Evolutionary conservation across 1,284 basidiomycete genomes (phyloP), one percentile per base, ranked within the genome.

Genomic region (Pholiota adiposa): DNA sequence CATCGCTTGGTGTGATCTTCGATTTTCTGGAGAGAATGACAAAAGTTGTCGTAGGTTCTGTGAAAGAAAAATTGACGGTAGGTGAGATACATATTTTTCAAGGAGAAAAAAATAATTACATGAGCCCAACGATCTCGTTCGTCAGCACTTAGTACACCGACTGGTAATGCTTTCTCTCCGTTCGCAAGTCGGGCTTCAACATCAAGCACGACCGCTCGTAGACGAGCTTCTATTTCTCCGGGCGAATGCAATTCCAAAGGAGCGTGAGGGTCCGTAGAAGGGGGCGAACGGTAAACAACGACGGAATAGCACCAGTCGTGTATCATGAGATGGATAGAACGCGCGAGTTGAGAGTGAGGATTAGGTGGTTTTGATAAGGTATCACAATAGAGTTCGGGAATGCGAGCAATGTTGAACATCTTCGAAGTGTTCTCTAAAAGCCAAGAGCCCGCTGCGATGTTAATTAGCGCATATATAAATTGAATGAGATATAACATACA

Each of bases 291-390:
- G 67, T 89, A 85, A 2, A 93, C 89, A 54, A 89, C 85, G 54
- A 98, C 78, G 8, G 87, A 80, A 71, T 98, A 98, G 66, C 89
- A 85, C 83, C 89, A 94, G 75, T 95, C 89, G 65, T 92, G 85
- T 8, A 91, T 77, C 72, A 94, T 83, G 51, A 98, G 79, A 16
- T 92, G 80, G 51, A 96, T 75, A 67, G 88, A 86, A 31, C 79
- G 80, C 7, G 88, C 81, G 34, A 82, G 75, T n/a, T 81, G 77
- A 27, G 84, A 71, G 9, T 76, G 70, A 8, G 76, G 64, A 12
- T 80, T 64, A 36, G 84, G 80, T 25, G 75, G 65, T 49, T 81
- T 69, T 29, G 82, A 87, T 60, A 93, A 79, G 19, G 78, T 76
- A 73, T 96, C 94, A 64, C 86, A 92, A 44, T 74, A 71, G 2